These are phyloP conservation scores for Coemansia sp. DNA, from an alignment of 192 early-diverging fungal genomes.

Conservation along the genomic window DNA sequence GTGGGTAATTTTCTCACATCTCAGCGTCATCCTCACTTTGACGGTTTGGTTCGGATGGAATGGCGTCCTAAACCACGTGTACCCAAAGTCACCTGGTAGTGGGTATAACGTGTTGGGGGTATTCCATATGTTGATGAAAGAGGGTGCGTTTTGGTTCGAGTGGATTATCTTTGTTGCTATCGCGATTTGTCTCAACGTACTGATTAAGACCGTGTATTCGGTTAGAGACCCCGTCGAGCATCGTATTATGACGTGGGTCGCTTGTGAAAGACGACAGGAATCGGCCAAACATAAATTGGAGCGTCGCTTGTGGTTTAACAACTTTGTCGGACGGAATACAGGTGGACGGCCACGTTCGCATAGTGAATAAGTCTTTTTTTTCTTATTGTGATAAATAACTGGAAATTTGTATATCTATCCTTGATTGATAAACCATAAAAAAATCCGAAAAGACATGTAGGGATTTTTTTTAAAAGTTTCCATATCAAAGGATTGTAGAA, in stretches of 20 bases:
- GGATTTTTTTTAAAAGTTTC: too few relatives aligned
- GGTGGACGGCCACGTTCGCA: not conserved
- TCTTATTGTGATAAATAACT: not conserved
- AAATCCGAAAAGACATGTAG: too few relatives aligned
- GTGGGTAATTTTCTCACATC: conserved; percentile 63
- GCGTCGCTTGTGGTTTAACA: conserved; percentile 11
- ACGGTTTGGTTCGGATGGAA: conserved; percentile 68
- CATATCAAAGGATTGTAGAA: too few relatives aligned
- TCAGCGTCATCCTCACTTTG: conserved; percentile 60
- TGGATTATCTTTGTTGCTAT: conserved; percentile 60
- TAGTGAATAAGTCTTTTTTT: not conserved
- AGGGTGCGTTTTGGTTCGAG: conserved; percentile 62
- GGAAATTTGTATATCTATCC: too few relatives aligned
- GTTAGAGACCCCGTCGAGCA: conserved; percentile 42
- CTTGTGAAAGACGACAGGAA: conserved; percentile 33
- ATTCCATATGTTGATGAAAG: conserved; percentile 53
- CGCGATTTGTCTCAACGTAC: conserved; percentile 58
- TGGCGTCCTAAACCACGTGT: conserved; percentile 62
- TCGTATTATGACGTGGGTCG: conserved; percentile 38
- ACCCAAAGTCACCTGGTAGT: conserved; percentile 52
- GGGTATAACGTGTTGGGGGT: conserved; percentile 63
- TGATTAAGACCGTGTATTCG: conserved; percentile 33
- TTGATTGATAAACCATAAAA: too few relatives aligned
- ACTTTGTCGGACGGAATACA: not conserved
- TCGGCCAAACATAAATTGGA: not conserved